These are phyloP conservation scores for Cylindrodendrum hubeiense DNA, from an alignment of 2,329 filamentous ascomycete genomes.

Conservation along the genomic window DNA sequence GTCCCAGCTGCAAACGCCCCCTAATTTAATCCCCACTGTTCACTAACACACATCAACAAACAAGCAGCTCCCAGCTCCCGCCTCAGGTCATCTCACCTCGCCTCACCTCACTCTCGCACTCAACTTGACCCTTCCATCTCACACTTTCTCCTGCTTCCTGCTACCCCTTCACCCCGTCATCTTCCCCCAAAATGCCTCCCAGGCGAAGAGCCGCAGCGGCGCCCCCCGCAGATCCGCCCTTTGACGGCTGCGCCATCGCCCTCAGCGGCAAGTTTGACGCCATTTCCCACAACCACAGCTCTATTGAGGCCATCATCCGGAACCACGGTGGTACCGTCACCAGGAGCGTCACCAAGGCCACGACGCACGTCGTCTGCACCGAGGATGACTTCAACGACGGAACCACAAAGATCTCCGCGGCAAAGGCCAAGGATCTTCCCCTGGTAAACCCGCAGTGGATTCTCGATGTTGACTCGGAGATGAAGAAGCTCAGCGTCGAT, in stretches of 20 bases:
- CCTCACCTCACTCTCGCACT: slow-evolving; percentile 3
- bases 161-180: background rate
- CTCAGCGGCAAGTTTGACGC: slow-evolving; percentile 72
- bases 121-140: background rate
- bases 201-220: slow-evolving; percentile 36
- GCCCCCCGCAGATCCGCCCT: slow-evolving; percentile 46
- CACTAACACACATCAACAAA: slow-evolving; percentile 29
- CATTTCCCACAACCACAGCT: slow-evolving; percentile 63
- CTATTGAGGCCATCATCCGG: slow-evolving; percentile 59
- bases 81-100: slow-evolving; percentile 14
- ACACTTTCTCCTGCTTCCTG: background rate
- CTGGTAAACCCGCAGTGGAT: slow-evolving; percentile 74
- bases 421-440: slow-evolving; percentile 59
- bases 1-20: slow-evolving; percentile 30
- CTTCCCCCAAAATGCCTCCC: slow-evolving; percentile 36
- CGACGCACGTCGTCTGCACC: slow-evolving; percentile 70
- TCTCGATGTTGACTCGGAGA: slow-evolving; percentile 60
- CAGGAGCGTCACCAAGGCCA: slow-evolving; percentile 61
- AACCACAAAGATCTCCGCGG: slow-evolving; percentile 65
- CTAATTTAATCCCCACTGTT: slow-evolving; percentile 27
- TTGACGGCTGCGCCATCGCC: slow-evolving; percentile 65
- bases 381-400: slow-evolving; percentile 63
- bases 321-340: slow-evolving; percentile 63
- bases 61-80: slow-evolving; percentile 2
- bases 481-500: slow-evolving; percentile 40